Percentiles rank a stretch among this genome's conserved stretches.
Evolutionary conservation across 176 grass and related monocot species (phyloP).

Genomic region (Pontederia paniculata): DNA sequence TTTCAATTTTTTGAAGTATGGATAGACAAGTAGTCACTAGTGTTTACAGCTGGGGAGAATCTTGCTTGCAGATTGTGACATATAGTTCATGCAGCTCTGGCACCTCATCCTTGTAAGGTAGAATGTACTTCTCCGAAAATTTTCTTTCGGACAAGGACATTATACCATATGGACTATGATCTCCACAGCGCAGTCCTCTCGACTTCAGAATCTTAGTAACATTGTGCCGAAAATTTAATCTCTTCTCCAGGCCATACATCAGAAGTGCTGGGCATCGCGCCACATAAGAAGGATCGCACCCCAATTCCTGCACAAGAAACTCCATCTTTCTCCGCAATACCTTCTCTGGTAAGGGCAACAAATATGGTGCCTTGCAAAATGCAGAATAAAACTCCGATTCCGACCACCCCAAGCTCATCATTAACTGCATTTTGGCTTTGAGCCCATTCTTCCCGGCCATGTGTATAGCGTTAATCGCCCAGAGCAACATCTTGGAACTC

Average conservation of each 20-base stretch:
- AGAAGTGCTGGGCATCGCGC: not conserved
- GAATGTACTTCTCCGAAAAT: not conserved
- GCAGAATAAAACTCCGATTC: not conserved
- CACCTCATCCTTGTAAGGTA: not conserved
- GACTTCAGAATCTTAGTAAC: not conserved
- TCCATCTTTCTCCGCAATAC: not conserved
- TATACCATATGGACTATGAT: not conserved
- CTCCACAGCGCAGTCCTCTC: not conserved
- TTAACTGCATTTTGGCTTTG: not conserved
- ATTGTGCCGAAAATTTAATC: not conserved
- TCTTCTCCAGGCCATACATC: conserved; percentile 5
- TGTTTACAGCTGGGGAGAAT: not conserved
- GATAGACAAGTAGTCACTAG: not conserved
- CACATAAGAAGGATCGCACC: not conserved
- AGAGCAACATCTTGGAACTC: not conserved
- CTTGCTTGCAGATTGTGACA: not conserved
- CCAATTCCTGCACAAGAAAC: not conserved
- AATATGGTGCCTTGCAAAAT: not conserved
- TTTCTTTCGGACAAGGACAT: not conserved
- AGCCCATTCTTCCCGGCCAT: not conserved
- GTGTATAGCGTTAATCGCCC: not conserved
- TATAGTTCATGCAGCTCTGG: not conserved
- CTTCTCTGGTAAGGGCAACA: not conserved
- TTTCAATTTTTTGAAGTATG: too few relatives aligned
- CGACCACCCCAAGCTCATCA: not conserved